Conservation (phyloP, 805 yeast species). For the Teunomyces gatunensis region DNA sequence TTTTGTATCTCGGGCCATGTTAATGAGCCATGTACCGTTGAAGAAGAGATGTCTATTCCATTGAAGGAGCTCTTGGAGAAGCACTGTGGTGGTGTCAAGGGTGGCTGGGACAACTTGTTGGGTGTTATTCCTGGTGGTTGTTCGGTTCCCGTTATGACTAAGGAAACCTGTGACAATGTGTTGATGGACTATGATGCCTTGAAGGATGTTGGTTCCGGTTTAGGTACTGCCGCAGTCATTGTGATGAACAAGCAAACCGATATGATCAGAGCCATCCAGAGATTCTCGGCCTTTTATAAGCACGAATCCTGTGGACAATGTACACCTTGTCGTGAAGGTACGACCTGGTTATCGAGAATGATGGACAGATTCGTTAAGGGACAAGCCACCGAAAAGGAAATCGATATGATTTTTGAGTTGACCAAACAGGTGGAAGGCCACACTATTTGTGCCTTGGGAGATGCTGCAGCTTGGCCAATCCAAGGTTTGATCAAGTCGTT, state of each 20-base stretch:
- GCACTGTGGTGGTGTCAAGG: constrained; percentile 88
- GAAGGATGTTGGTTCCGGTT: constrained; percentile 80
- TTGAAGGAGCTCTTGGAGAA: constrained; percentile 77
- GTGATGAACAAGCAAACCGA: constrained; percentile 88
- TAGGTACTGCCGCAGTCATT: constrained; percentile 91
- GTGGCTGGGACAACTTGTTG: constrained; percentile 89
- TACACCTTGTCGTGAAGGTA: constrained; percentile 93
- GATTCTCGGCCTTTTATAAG: constrained; percentile 80
- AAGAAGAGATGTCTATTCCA: constrained; percentile 92
- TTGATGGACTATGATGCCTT: constrained; percentile 88
- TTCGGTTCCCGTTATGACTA: constrained; percentile 80
- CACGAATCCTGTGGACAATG: constrained; percentile 95
- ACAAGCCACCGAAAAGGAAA: constrained; percentile 77
- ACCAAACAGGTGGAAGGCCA: constrained; percentile 89
- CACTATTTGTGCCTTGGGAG: constrained; percentile 89
- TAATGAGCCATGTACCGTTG: constrained; percentile 89
- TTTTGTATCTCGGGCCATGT: constrained; percentile 89
- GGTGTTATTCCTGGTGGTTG: constrained; percentile 92
- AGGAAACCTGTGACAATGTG: constrained; percentile 61
- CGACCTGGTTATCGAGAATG: constrained; percentile 79
- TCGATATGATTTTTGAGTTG: constrained; percentile 80
- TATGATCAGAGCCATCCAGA: constrained; percentile 79
- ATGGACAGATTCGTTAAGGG: constrained; percentile 81
- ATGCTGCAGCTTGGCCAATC: constrained; percentile 92
- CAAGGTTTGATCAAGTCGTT: constrained; percentile 85